Conservation (phyloP, 257 asterid genomes). For the Echium plantagineum region DNA sequence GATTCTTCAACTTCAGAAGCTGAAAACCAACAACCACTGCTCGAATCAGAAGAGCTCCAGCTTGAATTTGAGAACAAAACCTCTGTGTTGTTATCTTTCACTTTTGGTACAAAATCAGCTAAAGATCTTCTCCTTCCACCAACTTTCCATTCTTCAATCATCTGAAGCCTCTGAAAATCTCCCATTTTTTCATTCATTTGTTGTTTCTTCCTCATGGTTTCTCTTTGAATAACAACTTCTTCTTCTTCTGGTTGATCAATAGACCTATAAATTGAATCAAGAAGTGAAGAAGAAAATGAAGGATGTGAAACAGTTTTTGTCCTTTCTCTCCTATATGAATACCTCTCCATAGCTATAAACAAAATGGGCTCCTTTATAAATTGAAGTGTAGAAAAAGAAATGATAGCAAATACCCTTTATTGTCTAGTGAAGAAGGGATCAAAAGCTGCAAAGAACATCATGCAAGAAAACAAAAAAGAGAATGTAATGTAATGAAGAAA, state of each 20-base stretch:
- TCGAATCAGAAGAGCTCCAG: conserved; percentile 64
- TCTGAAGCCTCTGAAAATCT: conserved; percentile 46
- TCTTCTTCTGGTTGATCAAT: conserved; percentile 43
- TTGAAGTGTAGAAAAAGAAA: conserved; percentile 14
- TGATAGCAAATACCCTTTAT: conserved; percentile 23
- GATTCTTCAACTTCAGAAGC: conserved; percentile 37
- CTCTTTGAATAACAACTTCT: conserved; percentile 19
- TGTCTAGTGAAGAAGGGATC: conserved; percentile 40
- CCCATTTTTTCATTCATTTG: conserved; percentile 33
- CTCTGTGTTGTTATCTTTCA: conserved; percentile 15
- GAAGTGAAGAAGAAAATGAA: conserved; percentile 67
- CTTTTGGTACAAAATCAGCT: conserved; percentile 35
- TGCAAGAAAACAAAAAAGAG: conserved; percentile 10
- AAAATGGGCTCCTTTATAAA: neutral
- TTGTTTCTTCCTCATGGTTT: conserved; percentile 33
- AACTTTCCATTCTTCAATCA: conserved; percentile 74
- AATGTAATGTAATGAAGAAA: neutral
- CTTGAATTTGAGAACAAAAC: conserved; percentile 33
- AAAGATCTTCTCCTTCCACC: conserved; percentile 33
- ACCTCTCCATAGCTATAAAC: conserved; percentile 23
- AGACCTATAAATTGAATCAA: conserved; percentile 70
- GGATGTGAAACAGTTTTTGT: conserved; percentile 19
- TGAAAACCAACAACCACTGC: conserved; percentile 37
- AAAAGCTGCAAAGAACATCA: conserved; percentile 45
- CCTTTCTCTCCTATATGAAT: conserved; percentile 14